Conservation (phyloP, 768 basidiomycete species). For the Kwoniella mangroviensis region DNA sequence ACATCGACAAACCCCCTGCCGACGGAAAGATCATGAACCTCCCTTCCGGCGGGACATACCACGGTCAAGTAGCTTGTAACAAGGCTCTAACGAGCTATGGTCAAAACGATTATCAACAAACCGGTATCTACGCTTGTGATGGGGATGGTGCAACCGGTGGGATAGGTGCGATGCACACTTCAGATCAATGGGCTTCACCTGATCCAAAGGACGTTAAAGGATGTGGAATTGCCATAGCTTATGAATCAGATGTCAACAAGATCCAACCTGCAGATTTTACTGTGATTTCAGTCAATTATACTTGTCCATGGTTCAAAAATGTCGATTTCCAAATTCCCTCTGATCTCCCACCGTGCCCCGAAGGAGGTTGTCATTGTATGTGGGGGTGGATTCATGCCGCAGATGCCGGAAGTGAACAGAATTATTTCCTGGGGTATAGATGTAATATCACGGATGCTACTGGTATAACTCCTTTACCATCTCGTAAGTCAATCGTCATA, state of each 20-base stretch:
- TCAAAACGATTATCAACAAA: constrained; percentile 32
- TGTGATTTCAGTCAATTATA: constrained; percentile 45
- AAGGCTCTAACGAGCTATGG: constrained; percentile 45
- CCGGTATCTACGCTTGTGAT: constrained; percentile 50
- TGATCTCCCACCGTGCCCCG: constrained; percentile 55
- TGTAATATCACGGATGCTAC: constrained; percentile 54
- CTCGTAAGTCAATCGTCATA: constrained; percentile 36
- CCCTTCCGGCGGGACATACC: constrained; percentile 47
- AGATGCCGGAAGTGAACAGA: constrained; percentile 48
- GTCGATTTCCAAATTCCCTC: constrained; percentile 54
- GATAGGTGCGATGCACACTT: constrained; percentile 53
- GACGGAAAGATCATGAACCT: constrained; percentile 46
- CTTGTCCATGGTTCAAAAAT: constrained; percentile 53
- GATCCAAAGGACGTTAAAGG: constrained; percentile 51
- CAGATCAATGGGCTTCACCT: constrained; percentile 41
- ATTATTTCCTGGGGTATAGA: constrained; percentile 45
- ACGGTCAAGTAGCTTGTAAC: constrained; percentile 52
- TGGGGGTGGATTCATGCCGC: constrained; percentile 56
- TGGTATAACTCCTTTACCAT: constrained; percentile 39
- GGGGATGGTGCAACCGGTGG: constrained; percentile 36
- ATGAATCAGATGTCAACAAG: constrained; percentile 40
- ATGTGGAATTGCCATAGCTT: constrained; percentile 50
- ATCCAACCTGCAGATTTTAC: constrained; percentile 50
- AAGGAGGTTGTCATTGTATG: constrained; percentile 53
- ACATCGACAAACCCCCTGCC: constrained; percentile 49